These are phyloP conservation scores for Candida namnaoensis DNA, from an alignment of 805 yeast species.

Conservation along the genomic window DNA sequence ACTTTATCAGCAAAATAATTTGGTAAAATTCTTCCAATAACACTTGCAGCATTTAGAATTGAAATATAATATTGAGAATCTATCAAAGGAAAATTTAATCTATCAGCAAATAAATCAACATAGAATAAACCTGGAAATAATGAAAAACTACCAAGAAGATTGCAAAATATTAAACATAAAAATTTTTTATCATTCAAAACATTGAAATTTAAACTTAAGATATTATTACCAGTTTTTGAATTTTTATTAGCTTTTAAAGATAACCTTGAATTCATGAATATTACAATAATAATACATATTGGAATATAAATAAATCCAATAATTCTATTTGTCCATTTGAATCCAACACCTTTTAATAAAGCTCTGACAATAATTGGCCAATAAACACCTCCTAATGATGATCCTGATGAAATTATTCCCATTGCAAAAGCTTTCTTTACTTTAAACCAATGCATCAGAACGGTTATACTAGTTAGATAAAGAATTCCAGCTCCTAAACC, in stretches of 20 bases:
- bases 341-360: slow-evolving; percentile 30
- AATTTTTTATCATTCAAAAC: slow-evolving; percentile 9
- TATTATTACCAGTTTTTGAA: neutral
- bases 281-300: slow-evolving; percentile 19
- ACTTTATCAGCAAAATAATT: slow-evolving; percentile 36
- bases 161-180: slow-evolving; percentile 1
- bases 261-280: slow-evolving; percentile 20
- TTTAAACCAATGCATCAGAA: slow-evolving; percentile 42
- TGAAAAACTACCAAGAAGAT: slow-evolving; percentile 14
- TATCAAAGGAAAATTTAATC: slow-evolving; percentile 1
- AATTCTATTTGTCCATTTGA: slow-evolving; percentile 36
- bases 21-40: slow-evolving; percentile 41
- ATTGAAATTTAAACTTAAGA: slow-evolving; percentile 2
- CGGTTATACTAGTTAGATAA: slow-evolving; percentile 33
- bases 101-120: slow-evolving; percentile 7
- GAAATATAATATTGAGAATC: slow-evolving; percentile 5
- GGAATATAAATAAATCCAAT: slow-evolving; percentile 19
- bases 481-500: slow-evolving; percentile 39
- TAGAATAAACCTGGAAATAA: slow-evolving; percentile 25
- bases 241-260: slow-evolving; percentile 21
- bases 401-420: slow-evolving; percentile 39
- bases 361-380: slow-evolving; percentile 34
- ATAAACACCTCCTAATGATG: slow-evolving; percentile 44
- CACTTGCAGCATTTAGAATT: slow-evolving; percentile 30
- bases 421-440: slow-evolving; percentile 34